Evolutionary conservation across 345 rosid species (phyloP), one percentile per base, ranked within the genome.

Genomic region (Brassica nigra): DNA sequence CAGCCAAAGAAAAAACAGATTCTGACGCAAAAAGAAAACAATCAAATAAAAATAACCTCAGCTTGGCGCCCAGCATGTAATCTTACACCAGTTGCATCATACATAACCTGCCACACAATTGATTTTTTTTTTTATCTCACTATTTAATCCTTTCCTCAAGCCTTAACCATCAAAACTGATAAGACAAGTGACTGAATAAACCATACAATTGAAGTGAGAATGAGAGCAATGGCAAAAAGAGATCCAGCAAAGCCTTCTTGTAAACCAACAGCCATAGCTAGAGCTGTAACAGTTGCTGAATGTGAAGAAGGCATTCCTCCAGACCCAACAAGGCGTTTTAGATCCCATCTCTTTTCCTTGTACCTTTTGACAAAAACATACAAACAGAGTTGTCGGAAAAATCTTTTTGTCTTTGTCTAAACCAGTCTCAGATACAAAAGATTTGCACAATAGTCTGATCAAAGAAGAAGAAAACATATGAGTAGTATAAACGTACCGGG

Each of bases 251-350:
- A 83, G 73, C 98, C 93, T 75, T 90, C 87, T 83, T 88, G 95
- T 69, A 90, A 84, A 18, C 95, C 97, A 61, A 88, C 47, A 33
- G 97, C 90, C 42, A 83, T 34, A 64, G 98, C 90, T 14, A 94
- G 85, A 55, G 95, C 90, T 54, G 91, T 74, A 63, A 92, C 95
- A 0, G 93, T 94, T 30, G 97, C 85, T 58, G 99, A 92, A 87
- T 92, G 99, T 37, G 99, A 87, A 11, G 97, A 95, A 5, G 99
- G 97, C 99, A 95, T 92, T 29, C 99, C 99, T 68, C 97, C 97
- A 8, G 99, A 95, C 63, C 94, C 95, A 28, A 91, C 36, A 16
- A 94, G 93, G 65, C 80, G 87, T 91, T 87, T 89, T 77, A 88
- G 29, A 85, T 94, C 93, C 85, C 92, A 86, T 81, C 85, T 78